These are phyloP conservation scores for Epicoccum nigrum DNA, from an alignment of 2,329 filamentous ascomycete species.

Conservation along the genomic window DNA sequence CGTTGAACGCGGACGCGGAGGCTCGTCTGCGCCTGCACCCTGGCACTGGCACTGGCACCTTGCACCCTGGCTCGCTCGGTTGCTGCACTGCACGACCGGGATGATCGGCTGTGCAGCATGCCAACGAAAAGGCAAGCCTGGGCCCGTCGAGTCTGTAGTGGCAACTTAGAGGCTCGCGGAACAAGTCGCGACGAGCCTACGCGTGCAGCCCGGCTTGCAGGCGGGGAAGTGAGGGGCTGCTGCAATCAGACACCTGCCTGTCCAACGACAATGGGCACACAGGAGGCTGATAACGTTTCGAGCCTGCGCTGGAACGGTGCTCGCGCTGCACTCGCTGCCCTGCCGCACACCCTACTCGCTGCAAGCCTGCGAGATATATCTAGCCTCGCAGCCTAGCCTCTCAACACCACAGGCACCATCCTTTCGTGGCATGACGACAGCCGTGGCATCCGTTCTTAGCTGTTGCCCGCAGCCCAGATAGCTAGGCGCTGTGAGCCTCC, in stretches of 20 bases:
- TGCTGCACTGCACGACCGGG: conserved; percentile 6
- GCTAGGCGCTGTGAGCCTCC: not conserved
- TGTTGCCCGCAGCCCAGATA: not conserved
- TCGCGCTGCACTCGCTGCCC: conserved; percentile 5
- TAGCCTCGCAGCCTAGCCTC: conserved; percentile 30
- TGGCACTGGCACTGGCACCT: not conserved
- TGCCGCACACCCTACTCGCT: conserved; percentile 14
- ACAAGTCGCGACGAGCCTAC: not conserved
- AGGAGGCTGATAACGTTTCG: conserved; percentile 17
- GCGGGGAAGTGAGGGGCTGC: conserved; percentile 19
- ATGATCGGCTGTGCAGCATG: conserved; percentile 13
- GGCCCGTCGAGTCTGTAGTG: conserved; percentile 7
- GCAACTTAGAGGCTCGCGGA: conserved; percentile 2
- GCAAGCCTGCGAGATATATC: conserved; percentile 21
- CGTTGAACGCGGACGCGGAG: not conserved
- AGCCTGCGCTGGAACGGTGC: conserved; percentile 7
- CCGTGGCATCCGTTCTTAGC: conserved; percentile 10
- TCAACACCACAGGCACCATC: conserved; percentile 32
- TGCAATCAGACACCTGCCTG: conserved; percentile 10
- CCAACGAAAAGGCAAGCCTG: conserved; percentile 12
- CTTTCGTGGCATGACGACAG: conserved; percentile 21
- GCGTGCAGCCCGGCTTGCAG: conserved; percentile 1
- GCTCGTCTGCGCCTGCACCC: not conserved
- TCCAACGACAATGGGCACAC: conserved; percentile 3
- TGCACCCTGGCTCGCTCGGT: not conserved